A percentile compares a stretch with the other conserved stretches of the same genome.
Evolutionary conservation across 495 filamentous ascomycete genomes (phyloP).

Genomic region (Penicillium simplicissimum): DNA sequence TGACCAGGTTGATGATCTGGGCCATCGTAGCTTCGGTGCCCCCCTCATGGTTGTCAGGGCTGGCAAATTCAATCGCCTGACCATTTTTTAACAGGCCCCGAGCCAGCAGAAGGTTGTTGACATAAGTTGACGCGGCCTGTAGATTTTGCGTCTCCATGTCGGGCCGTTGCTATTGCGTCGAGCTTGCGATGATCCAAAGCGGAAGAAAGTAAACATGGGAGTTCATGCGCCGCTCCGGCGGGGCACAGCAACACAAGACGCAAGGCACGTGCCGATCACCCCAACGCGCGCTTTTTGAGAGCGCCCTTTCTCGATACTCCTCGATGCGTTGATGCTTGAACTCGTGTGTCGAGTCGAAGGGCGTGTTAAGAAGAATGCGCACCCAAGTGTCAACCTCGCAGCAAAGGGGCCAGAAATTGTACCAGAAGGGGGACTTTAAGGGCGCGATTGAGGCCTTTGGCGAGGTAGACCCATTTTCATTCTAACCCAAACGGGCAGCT

Average conservation of each 20-base stretch:
- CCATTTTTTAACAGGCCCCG: conserved; percentile 86
- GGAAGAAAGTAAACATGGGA: conserved; percentile 50
- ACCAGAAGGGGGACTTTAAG: conserved; percentile 41
- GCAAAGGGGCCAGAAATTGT: conserved; percentile 42
- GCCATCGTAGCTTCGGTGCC: conserved; percentile 71
- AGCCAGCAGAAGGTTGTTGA: conserved; percentile 93
- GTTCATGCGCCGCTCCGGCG: conserved; percentile 14
- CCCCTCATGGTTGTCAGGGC: conserved; percentile 65
- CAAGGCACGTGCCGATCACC: conserved; percentile 22
- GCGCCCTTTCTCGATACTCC: neutral
- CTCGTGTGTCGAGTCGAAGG: neutral
- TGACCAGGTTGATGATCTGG: conserved; percentile 85
- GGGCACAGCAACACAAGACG: conserved; percentile 15
- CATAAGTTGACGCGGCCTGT: conserved; percentile 85
- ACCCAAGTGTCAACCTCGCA: conserved; percentile 22
- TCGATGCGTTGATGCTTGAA: neutral
- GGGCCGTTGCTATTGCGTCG: conserved; percentile 18
- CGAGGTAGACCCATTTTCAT: conserved; percentile 33
- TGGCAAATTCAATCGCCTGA: conserved; percentile 79
- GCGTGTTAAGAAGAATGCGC: conserved; percentile 2
- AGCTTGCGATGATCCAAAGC: conserved; percentile 31
- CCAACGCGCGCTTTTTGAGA: neutral
- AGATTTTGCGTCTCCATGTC: conserved; percentile 79
- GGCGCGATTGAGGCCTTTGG: conserved; percentile 45
- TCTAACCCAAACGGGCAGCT: conserved; percentile 20